A percentile compares a stretch with the other conserved stretches of the same genome.
These are phyloP conservation scores for Penstemon barbatus DNA, from an alignment of 257 asterid genomes.

Conservation along the genomic window DNA sequence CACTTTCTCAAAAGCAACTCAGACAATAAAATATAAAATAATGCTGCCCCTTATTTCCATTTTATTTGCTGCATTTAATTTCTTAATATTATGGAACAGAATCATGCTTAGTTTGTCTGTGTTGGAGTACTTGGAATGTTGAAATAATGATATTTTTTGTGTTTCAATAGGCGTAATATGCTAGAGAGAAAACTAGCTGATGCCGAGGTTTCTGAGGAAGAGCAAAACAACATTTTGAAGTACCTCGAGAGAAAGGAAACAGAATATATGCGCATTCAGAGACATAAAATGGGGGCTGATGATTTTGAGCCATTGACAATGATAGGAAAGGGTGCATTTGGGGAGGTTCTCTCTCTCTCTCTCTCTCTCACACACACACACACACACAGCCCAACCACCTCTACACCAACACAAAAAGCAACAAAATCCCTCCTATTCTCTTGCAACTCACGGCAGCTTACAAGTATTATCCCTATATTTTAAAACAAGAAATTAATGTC, in stretches of 20 bases:
- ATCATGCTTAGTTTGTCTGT: slow-evolving; percentile 4
- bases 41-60: not conserved
- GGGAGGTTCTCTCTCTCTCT: slow-evolving; percentile 63
- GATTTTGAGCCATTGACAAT: slow-evolving; percentile 94
- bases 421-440: no score
- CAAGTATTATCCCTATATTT: slow-evolving; percentile 2
- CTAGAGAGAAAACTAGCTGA: slow-evolving; percentile 90
- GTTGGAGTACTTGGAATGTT: slow-evolving; percentile 10
- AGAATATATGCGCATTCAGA: slow-evolving; percentile 94
- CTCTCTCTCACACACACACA: slow-evolving; percentile 20
- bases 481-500: not conserved
- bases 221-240: slow-evolving; percentile 76
- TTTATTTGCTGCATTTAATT: slow-evolving; percentile 3
- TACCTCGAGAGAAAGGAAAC: slow-evolving; percentile 90
- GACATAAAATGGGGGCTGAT: slow-evolving; percentile 98
- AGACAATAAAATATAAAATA: not conserved
- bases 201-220: slow-evolving; percentile 90
- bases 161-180: slow-evolving; percentile 64
- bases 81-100: not conserved
- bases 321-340: slow-evolving; percentile 98
- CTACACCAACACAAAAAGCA: no score
- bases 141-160: slow-evolving; percentile 6
- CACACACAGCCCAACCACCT: not conserved
- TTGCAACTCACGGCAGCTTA: not conserved
- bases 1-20: slow-evolving; percentile 6